Evolutionary conservation across 345 rosid species (phyloP).

Genomic region (Pelargonium nanum): DNA sequence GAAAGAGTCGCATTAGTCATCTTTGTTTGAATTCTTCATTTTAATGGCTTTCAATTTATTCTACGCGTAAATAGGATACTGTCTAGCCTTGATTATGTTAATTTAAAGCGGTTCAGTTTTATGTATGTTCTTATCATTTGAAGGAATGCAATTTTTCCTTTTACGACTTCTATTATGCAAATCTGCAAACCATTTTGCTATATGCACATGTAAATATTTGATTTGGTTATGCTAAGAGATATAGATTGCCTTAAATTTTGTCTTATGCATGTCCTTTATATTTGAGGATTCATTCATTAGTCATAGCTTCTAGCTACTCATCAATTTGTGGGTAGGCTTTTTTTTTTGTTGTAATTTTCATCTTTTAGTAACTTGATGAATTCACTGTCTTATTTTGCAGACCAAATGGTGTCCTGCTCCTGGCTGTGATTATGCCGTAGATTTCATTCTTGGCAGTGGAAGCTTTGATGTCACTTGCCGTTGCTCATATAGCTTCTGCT

Average conservation of each 20-base stretch:
- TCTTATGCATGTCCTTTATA: neutral
- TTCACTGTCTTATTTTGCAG: slow-evolving; percentile 19
- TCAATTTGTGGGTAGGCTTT: neutral
- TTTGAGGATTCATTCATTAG: neutral
- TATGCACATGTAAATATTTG: neutral
- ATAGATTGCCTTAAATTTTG: neutral
- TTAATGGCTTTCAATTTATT: neutral
- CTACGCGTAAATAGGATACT: neutral
- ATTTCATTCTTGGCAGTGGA: slow-evolving; percentile 67
- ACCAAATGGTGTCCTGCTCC: slow-evolving; percentile 99
- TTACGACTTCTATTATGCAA: neutral
- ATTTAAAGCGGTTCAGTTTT: neutral
- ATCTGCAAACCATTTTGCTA: neutral
- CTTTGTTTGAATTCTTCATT: neutral
- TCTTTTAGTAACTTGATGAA: neutral
- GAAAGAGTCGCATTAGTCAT: neutral
- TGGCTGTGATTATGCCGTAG: slow-evolving; percentile 85
- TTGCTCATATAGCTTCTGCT: slow-evolving; percentile 77
- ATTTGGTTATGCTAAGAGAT: neutral
- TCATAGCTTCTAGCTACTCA: neutral
- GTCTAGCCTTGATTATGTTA: neutral
- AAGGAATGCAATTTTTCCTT: neutral
- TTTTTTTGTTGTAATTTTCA: neutral
- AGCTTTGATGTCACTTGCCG: slow-evolving; percentile 69
- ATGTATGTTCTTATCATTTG: neutral